Percentiles rank a stretch among this genome's conserved stretches.
Evolutionary conservation across 2,329 filamentous ascomycete genomes (phyloP).

Genomic region (Fusarium globosum): DNA sequence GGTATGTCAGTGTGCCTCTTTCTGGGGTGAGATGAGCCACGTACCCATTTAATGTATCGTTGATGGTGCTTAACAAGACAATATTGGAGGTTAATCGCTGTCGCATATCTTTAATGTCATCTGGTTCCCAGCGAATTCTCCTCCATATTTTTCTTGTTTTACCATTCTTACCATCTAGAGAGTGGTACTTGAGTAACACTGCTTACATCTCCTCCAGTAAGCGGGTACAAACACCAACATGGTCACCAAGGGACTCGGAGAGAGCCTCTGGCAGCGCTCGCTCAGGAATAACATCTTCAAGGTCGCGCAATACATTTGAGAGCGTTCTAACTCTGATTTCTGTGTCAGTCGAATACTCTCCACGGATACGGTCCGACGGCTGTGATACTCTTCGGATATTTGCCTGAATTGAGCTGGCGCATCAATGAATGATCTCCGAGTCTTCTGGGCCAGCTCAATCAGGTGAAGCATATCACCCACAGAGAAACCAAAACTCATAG

Average conservation of each 20-base stretch:
- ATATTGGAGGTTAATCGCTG: neutral
- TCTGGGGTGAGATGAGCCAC: neutral
- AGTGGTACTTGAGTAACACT: neutral
- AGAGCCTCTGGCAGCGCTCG: neutral
- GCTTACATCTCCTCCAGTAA: neutral
- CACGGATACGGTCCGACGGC: fast-evolving
- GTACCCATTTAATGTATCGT: neutral
- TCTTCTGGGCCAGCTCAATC: neutral
- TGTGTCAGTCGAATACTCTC: neutral
- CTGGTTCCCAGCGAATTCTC: neutral
- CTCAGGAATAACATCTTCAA: neutral
- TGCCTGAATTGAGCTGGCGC: neutral
- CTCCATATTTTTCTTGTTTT: neutral
- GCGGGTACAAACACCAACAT: neutral
- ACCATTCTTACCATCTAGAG: neutral
- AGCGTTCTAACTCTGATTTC: neutral
- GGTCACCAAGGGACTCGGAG: neutral
- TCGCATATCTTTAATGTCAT: neutral
- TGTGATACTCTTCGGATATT: neutral
- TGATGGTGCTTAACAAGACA: neutral
- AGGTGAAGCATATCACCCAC: neutral
- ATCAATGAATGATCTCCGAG: neutral
- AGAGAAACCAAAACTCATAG: neutral
- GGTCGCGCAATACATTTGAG: neutral
- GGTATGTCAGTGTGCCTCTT: neutral